Evolutionary conservation across 345 rosid species (phyloP).

Genomic region (Camelina neglecta): DNA sequence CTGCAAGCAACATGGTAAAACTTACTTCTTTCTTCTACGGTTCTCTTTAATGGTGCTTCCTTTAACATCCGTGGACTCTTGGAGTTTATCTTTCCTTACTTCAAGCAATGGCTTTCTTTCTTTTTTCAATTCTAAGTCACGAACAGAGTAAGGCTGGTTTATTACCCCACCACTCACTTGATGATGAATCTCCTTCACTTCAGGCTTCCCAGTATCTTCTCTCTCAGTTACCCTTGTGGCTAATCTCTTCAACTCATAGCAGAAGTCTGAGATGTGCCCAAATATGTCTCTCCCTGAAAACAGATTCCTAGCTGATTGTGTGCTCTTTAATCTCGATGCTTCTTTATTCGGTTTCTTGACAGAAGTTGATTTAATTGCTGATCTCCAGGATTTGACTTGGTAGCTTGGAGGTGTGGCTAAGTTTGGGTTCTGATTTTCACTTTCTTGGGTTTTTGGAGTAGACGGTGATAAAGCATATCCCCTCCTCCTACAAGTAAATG

Average conservation of each 20-base stretch:
- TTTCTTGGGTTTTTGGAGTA: conserved; percentile 50
- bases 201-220: conserved; percentile 50
- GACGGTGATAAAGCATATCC: conserved; percentile 54
- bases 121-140: conserved; percentile 46
- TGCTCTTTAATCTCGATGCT: conserved; percentile 62
- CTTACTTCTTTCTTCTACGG: conserved; percentile 62
- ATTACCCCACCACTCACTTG: conserved; percentile 39
- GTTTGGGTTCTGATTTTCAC: conserved; percentile 77
- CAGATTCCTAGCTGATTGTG: conserved; percentile 78
- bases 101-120: conserved; percentile 70
- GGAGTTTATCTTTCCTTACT: conserved; percentile 47
- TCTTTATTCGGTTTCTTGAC: conserved; percentile 62
- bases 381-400: conserved; percentile 57
- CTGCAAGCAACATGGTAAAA: not conserved
- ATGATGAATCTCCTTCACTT: conserved; percentile 45
- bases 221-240: conserved; percentile 70
- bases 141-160: conserved; percentile 46
- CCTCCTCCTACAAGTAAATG: conserved; percentile 52
- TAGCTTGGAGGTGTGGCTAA: conserved; percentile 49
- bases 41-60: conserved; percentile 59
- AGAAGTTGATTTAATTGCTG: conserved; percentile 57
- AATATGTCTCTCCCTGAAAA: conserved; percentile 82
- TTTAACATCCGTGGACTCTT: conserved; percentile 38
- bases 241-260: conserved; percentile 79
- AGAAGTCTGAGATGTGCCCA: conserved; percentile 77